A percentile compares a stretch with the other conserved stretches of the same genome.
These are phyloP conservation scores for Puccinia polysora DNA, from an alignment of 1,284 basidiomycete species.

Conservation along the genomic window DNA sequence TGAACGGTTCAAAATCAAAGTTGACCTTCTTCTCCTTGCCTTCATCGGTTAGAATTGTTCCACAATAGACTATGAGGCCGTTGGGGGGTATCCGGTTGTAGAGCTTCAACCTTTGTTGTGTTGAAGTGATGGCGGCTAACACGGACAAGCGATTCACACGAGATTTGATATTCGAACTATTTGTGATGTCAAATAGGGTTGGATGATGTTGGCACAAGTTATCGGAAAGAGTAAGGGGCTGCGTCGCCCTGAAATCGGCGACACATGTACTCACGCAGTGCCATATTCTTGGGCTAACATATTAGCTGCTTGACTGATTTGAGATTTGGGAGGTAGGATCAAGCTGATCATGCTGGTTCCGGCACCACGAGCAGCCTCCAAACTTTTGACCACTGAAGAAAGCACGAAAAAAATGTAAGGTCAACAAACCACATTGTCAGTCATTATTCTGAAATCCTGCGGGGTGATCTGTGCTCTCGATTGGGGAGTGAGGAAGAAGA, in stretches of 20 bases:
- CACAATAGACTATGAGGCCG: constrained; percentile 83
- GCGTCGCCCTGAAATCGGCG: no score
- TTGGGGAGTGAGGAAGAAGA: constrained; percentile 46
- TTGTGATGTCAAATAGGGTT: no score
- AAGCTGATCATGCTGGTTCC: constrained; percentile 99
- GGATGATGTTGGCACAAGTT: no score
- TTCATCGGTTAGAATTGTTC: constrained; percentile 95
- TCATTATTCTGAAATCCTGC: background rate
- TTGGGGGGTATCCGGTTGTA: constrained; percentile 95
- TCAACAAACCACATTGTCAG: background rate
- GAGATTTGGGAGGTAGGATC: constrained; percentile 71
- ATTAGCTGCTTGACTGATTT: constrained; percentile 85
- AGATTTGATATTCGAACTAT: constrained; percentile 90
- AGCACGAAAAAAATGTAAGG: background rate
- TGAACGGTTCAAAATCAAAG: constrained; percentile 83
- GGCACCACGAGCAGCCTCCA: constrained; percentile 86
- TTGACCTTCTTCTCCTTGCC: constrained; percentile 92
- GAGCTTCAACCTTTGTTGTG: constrained; percentile 95
- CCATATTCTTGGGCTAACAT: constrained; percentile 98
- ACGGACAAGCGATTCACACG: constrained; percentile 97
- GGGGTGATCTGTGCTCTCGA: background rate
- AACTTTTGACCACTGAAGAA: constrained; percentile 70
- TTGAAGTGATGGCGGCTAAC: constrained; percentile 94
- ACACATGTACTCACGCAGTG: constrained; percentile 48
- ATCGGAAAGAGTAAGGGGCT: no score